Evolutionary conservation across 305 asterid genomes (phyloP), one percentile per base, ranked within the genome.

Genomic region (Petunia hybrid): DNA sequence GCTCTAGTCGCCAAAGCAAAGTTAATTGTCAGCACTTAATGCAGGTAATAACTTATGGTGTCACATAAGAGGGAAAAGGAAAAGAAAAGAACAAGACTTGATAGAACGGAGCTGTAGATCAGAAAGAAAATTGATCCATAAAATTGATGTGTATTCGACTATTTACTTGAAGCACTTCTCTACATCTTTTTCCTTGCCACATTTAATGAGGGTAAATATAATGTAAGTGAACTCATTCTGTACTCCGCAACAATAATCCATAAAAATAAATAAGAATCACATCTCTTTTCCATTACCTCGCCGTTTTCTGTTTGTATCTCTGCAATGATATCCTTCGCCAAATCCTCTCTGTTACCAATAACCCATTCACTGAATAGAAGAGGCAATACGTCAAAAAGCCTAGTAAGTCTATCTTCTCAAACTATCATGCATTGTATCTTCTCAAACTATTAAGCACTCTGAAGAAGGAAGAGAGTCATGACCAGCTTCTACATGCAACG

Each of bases 271-370:
- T 16, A 68, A 12, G 67, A 40, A 31, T 57, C 4, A 13, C 10
- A 71, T 40, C 31, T 22, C 31, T 41, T 80, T 83, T 78, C 84
- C 88, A 87, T 87, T 96, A 96, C 99, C 99, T 96, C 99, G 64
- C 97, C 97, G 85, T 88, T 92, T 87, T 96, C 98, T 83, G 98
- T 96, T 83, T 89, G 95, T 85, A 96, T 94, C 84, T 92, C 96
- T 59, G 98, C 91, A 63, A 93, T 87, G 53, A 96, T 93, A 86
- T 96, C 97, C 90, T 92, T 93, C 0, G 91, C 95, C 85, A 96
- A 83, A 83, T 93, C 99, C 90, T 96, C 99, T 70, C 97, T 97
- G 86, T 96, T 94, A 64, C 98, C 99, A 78, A 96, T 90, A 85
- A 96, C 99, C 99, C 98, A 94, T 89, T 96, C 99, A 87, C 99